These are phyloP conservation scores for Paramyrothecium sp. DNA, from an alignment of 2,329 filamentous ascomycete genomes.

Conservation along the genomic window DNA sequence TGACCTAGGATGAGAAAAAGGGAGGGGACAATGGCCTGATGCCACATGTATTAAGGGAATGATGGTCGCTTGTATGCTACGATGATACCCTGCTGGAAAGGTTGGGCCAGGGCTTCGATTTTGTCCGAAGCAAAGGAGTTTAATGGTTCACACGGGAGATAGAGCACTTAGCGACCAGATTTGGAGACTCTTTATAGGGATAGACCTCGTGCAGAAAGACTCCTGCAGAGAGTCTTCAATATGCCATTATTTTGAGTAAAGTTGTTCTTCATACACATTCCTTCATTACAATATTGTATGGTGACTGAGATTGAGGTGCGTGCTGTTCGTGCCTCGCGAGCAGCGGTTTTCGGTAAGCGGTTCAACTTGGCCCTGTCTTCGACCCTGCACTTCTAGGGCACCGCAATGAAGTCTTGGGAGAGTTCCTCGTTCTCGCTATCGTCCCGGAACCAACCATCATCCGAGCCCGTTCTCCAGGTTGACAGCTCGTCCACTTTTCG, in stretches of 20 bases:
- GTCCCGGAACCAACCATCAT: constrained; percentile 32
- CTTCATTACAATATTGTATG: neutral
- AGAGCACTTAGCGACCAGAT: too few relatives aligned
- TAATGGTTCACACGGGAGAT: neutral
- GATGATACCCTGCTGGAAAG: constrained; percentile 8
- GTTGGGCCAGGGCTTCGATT: neutral
- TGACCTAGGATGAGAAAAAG: neutral
- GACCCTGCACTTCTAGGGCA: neutral
- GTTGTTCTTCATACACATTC: constrained; percentile 3
- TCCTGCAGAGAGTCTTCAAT: neutral
- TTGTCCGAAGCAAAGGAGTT: neutral
- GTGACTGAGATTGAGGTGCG: neutral
- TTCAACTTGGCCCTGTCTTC: neutral
- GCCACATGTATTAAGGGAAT: neutral
- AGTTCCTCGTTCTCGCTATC: constrained; percentile 31
- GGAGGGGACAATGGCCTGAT: neutral
- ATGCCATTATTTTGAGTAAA: neutral
- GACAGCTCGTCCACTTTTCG: constrained; percentile 58
- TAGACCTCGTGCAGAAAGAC: too few relatives aligned
- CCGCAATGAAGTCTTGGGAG: constrained; percentile 45
- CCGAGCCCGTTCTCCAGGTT: constrained; percentile 48
- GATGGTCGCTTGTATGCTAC: neutral
- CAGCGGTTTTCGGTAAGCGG: neutral
- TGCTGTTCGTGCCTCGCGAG: neutral
- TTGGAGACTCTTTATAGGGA: too few relatives aligned